phyloP scores from a whole-genome alignment of 352 stramenopile genomes.

The Bremia lactucae region DNA sequence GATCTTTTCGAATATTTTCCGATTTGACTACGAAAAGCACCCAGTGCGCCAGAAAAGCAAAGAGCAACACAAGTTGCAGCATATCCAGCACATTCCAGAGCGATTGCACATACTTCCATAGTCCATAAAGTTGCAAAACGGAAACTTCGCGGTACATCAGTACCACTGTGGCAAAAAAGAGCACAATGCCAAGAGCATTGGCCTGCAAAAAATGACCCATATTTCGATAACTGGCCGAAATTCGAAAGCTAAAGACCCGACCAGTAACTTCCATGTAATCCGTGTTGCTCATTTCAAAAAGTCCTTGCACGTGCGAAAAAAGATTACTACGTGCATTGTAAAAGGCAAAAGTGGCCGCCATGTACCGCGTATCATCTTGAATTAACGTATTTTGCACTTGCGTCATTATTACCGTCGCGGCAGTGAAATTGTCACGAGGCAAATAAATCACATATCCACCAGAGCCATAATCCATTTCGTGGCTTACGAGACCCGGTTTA shows the following conservation, averaged over 20 bases:
- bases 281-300: constrained; percentile 71
- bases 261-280: constrained; percentile 67
- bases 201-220: constrained; percentile 29
- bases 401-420: constrained; percentile 24
- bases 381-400: constrained; percentile 53
- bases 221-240: constrained; percentile 42
- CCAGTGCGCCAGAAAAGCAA: constrained; percentile 56
- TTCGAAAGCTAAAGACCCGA: constrained; percentile 63
- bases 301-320: constrained; percentile 58
- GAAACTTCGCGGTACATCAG: constrained; percentile 45
- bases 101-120: constrained; percentile 57
- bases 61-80: constrained; percentile 54
- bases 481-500: constrained; percentile 49
- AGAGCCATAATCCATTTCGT: constrained; percentile 62
- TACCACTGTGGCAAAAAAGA: constrained; percentile 37
- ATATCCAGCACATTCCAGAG: constrained; percentile 76
- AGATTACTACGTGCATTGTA: constrained; percentile 73
- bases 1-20: constrained; percentile 36
- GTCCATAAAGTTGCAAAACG: constrained; percentile 35
- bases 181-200: constrained; percentile 54
- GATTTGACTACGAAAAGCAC: constrained; percentile 38
- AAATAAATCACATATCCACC: constrained; percentile 63
- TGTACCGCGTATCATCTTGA: constrained; percentile 49
- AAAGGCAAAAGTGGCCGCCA: constrained; percentile 47
- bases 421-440: constrained; percentile 57